A percentile compares a stretch with the other conserved stretches of the same genome.
These are phyloP conservation scores for Phaeosphaeriaceae sp. DNA, from an alignment of 2,329 filamentous ascomycete species.

Conservation along the genomic window DNA sequence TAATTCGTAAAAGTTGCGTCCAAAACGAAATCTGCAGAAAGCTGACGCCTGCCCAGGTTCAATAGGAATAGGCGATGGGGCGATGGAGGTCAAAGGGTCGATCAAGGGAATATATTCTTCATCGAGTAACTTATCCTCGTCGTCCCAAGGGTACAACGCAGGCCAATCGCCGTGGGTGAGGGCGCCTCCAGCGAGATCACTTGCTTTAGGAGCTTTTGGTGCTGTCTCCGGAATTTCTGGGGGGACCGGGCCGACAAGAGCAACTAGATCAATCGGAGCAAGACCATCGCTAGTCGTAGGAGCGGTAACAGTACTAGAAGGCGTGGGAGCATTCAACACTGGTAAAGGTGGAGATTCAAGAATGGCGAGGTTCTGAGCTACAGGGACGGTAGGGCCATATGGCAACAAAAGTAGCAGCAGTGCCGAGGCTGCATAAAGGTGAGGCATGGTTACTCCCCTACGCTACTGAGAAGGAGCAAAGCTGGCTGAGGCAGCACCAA, in stretches of 20 bases:
- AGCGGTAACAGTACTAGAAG: background rate
- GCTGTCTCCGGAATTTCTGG: background rate
- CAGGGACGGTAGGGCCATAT: slow-evolving; percentile 8
- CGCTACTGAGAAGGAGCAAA: slow-evolving; percentile 13
- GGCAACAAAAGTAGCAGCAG: slow-evolving; percentile 26
- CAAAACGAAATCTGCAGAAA: too few relatives aligned
- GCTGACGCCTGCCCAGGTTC: background rate
- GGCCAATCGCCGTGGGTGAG: background rate
- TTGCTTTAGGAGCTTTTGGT: background rate
- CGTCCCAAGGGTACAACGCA: too few relatives aligned
- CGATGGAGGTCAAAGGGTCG: too few relatives aligned
- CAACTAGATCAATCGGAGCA: background rate
- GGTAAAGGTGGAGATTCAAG: slow-evolving; percentile 5
- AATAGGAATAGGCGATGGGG: background rate
- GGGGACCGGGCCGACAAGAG: background rate
- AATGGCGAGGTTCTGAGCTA: slow-evolving; percentile 12
- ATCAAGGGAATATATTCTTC: too few relatives aligned
- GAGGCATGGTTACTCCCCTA: slow-evolving; percentile 26
- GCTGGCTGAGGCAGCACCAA: slow-evolving; percentile 8
- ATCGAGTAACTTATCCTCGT: too few relatives aligned
- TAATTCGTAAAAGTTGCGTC: background rate
- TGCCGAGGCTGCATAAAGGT: slow-evolving; percentile 15
- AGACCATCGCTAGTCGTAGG: background rate
- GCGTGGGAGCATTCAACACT: slow-evolving; percentile 6
- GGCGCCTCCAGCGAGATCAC: slow-evolving; percentile 2